phyloP scores from a whole-genome alignment of 2,329 filamentous ascomycete species.

The Penicillium vulpinum region DNA sequence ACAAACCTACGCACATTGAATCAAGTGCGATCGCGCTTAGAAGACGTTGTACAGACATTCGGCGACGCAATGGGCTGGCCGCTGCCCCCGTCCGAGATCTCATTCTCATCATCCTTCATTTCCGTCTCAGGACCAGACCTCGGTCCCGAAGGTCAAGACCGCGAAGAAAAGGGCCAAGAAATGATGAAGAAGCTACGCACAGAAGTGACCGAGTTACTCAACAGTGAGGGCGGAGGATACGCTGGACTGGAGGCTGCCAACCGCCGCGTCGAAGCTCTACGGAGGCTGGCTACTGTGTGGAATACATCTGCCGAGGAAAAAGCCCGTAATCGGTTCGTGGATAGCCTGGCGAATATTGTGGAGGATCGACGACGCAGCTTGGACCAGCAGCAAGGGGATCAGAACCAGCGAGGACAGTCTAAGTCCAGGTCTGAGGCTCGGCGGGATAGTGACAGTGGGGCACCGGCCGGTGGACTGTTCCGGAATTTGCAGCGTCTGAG shows the following conservation, averaged over 20 bases:
- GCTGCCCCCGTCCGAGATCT: slow-evolving; percentile 82
- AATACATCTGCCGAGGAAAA: slow-evolving; percentile 95
- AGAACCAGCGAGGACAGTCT: slow-evolving; percentile 20
- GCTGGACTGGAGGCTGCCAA: slow-evolving; percentile 69
- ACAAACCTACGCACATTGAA: slow-evolving; percentile 78
- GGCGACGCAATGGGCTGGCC: slow-evolving; percentile 96
- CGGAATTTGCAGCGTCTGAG: slow-evolving; percentile 54
- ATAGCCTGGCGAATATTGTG: slow-evolving; percentile 75
- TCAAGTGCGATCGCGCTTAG: slow-evolving; percentile 77
- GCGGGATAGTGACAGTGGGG: slow-evolving; percentile 36
- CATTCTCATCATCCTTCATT: slow-evolving; percentile 79
- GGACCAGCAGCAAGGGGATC: slow-evolving; percentile 39
- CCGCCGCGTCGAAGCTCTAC: slow-evolving; percentile 72
- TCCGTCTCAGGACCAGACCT: slow-evolving; percentile 85
- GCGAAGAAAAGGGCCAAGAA: slow-evolving; percentile 83
- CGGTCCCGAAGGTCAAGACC: slow-evolving; percentile 64
- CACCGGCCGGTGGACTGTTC: slow-evolving; percentile 53
- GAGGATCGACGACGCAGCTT: slow-evolving; percentile 65
- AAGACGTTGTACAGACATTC: slow-evolving; percentile 86
- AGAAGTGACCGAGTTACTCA: slow-evolving; percentile 70
- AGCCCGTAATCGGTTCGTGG: slow-evolving; percentile 76
- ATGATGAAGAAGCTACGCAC: slow-evolving; percentile 64
- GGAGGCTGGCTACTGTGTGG: slow-evolving; percentile 78
- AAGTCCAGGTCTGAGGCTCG: slow-evolving; percentile 28
- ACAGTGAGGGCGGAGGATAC: slow-evolving; percentile 58